These are phyloP conservation scores for Stentor coeruleus DNA, from an alignment of 73 alveolate genomes.

Conservation along the genomic window DNA sequence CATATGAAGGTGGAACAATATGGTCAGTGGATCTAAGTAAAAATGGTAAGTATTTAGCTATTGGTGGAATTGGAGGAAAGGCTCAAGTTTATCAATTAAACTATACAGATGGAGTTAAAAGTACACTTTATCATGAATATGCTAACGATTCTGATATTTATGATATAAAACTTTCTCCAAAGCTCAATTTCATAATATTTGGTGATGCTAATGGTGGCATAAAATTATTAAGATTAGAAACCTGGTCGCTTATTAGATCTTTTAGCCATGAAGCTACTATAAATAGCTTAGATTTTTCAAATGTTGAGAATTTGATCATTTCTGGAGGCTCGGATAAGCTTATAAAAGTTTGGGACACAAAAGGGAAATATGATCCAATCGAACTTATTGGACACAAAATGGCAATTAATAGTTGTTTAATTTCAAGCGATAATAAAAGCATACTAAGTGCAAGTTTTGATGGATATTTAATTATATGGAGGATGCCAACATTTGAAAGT, in stretches of 20 bases:
- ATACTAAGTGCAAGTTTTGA: background rate
- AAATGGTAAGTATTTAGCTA: background rate
- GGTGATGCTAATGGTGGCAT: background rate
- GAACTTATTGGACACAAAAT: background rate
- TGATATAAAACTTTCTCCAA: background rate
- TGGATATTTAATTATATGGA: background rate
- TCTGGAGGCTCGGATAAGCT: background rate
- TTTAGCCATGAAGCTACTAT: background rate
- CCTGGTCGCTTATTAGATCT: background rate
- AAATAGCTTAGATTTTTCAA: background rate
- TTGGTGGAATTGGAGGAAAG: background rate
- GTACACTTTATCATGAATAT: background rate
- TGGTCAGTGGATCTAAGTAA: background rate
- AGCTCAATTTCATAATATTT: background rate
- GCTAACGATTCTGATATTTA: too few species aligned
- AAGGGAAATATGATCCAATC: background rate
- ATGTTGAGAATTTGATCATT: background rate
- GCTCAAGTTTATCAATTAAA: background rate
- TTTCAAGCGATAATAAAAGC: background rate
- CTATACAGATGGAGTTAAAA: background rate
- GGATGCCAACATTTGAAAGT: background rate
- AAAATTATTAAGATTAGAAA: background rate
- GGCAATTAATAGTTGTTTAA: background rate
- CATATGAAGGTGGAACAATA: background rate
- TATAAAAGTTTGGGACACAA: background rate